These are phyloP conservation scores for Madurella mycetomatis DNA, from an alignment of 2,329 filamentous ascomycete species.

Conservation along the genomic window DNA sequence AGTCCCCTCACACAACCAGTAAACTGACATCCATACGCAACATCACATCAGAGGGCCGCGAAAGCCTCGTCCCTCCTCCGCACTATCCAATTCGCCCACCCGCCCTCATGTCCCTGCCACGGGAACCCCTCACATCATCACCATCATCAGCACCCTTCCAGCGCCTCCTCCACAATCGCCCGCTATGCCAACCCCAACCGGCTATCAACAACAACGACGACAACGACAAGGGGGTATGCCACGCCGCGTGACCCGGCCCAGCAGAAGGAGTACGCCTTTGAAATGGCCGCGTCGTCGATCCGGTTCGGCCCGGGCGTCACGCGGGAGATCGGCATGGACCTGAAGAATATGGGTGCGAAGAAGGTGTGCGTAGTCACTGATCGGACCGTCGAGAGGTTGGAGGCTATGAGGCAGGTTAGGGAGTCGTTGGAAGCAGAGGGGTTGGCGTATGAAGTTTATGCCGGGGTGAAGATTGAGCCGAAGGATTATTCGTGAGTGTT, in stretches of 20 bases:
- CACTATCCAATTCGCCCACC: constrained; percentile 87
- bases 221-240: constrained; percentile 53
- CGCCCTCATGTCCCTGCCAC: constrained; percentile 86
- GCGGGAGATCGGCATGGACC: constrained; percentile 96
- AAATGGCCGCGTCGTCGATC: constrained; percentile 95
- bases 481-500: constrained; percentile 79
- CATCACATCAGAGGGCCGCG: constrained; percentile 46
- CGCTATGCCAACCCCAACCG: constrained; percentile 38
- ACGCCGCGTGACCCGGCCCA: constrained; percentile 67
- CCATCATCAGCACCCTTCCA: constrained; percentile 46
- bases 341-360: constrained; percentile 83
- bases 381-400: constrained; percentile 69
- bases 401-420: constrained; percentile 84
- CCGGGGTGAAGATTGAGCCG: constrained; percentile 78
- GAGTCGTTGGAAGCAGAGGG: constrained; percentile 76
- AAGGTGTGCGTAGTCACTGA: constrained; percentile 93
- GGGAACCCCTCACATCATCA: constrained; percentile 80
- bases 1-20: neutral
- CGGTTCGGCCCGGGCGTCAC: constrained; percentile 91
- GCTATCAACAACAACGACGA: neutral
- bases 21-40: neutral
- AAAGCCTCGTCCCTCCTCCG: constrained; percentile 70
- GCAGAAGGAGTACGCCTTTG: constrained; percentile 95
- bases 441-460: constrained; percentile 75
- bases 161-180: constrained; percentile 39